Evolutionary conservation across 2,329 filamentous ascomycete genomes (phyloP).

Genomic region (Emmonsia crescens): DNA sequence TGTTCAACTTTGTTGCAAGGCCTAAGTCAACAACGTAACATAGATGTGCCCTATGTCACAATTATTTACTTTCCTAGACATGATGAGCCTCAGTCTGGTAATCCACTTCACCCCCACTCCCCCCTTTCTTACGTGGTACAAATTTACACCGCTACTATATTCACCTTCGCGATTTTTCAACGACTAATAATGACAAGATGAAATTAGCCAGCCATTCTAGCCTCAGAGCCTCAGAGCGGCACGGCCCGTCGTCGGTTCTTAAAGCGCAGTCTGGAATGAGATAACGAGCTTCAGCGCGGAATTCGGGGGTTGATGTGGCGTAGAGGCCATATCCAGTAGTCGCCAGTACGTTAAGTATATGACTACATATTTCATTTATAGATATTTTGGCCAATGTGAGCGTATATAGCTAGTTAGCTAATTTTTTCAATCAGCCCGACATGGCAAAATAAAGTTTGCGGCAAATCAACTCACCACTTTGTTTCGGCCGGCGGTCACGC

Average conservation of each 20-base stretch:
- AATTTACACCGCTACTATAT: background rate
- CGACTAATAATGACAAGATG: background rate
- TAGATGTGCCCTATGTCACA: background rate
- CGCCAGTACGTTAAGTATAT: background rate
- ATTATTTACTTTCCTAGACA: background rate
- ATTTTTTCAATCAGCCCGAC: background rate
- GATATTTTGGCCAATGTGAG: background rate
- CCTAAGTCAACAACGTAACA: background rate
- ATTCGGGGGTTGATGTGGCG: background rate
- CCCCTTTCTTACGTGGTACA: background rate
- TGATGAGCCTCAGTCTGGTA: background rate
- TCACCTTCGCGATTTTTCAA: background rate
- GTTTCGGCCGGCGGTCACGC: background rate
- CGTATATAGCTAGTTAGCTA: background rate
- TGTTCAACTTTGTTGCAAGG: too few relatives aligned
- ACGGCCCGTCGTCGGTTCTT: background rate
- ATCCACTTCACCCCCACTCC: background rate
- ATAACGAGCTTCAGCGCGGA: background rate
- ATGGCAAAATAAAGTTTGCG: background rate
- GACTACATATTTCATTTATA: background rate
- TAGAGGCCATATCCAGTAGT: background rate
- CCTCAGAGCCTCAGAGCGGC: background rate
- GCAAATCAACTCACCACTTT: background rate
- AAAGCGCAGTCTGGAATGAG: background rate
- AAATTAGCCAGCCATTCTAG: background rate